Conservation (phyloP, 495 filamentous ascomycete genomes). For the Xylaria nigripes region DNA sequence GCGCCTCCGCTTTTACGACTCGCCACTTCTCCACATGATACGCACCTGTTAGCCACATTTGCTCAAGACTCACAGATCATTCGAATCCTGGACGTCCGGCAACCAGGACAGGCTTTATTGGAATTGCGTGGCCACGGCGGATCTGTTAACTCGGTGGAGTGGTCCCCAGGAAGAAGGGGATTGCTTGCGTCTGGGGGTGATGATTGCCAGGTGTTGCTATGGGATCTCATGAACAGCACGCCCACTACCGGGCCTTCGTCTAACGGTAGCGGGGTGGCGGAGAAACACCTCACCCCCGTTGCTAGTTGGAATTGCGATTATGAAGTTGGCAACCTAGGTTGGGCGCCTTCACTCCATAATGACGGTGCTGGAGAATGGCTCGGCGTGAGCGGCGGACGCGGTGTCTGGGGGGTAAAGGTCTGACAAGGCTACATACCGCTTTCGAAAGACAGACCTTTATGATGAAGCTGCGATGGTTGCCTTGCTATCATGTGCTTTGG, state of each 20-base stretch:
- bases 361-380: conserved; percentile 80
- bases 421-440: conserved; percentile 3
- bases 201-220: conserved; percentile 81
- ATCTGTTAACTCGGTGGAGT: conserved; percentile 85
- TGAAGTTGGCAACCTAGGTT: conserved; percentile 90
- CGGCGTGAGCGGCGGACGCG: conserved; percentile 83
- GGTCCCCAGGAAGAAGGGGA: conserved; percentile 81
- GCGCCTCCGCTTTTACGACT: conserved; percentile 80
- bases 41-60: conserved; percentile 92
- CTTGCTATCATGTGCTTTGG: background rate
- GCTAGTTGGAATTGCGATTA: conserved; percentile 93
- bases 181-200: conserved; percentile 88
- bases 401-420: conserved; percentile 76
- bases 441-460: background rate
- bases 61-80: conserved; percentile 88
- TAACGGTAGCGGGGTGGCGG: conserved; percentile 42
- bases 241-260: conserved; percentile 40
- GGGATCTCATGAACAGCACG: conserved; percentile 76
- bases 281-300: conserved; percentile 59
- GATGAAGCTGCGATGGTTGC: background rate
- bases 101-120: conserved; percentile 89
- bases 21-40: conserved; percentile 90
- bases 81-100: conserved; percentile 91
- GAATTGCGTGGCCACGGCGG: conserved; percentile 90
- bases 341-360: conserved; percentile 72